Conservation (phyloP, 2,329 filamentous ascomycete genomes). For the Coleophoma crateriformis region DNA sequence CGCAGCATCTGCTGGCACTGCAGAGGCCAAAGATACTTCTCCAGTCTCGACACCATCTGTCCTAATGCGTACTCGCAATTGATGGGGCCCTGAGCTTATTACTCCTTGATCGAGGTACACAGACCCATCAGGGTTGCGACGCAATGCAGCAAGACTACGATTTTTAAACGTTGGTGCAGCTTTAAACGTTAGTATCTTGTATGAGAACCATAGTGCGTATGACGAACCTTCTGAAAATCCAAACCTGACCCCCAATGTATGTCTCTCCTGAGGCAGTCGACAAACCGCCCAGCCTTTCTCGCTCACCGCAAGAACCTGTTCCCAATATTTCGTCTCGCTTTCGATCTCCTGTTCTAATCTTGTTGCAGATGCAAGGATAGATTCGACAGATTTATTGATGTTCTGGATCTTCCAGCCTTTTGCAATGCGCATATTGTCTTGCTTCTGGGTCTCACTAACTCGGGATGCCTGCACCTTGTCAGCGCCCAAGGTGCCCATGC, state of each 20-base stretch:
- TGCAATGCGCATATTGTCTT: slow-evolving; percentile 51
- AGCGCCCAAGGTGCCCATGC: slow-evolving; percentile 68
- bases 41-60: slow-evolving; percentile 54
- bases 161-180: slow-evolving; percentile 54
- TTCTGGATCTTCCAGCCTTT: slow-evolving; percentile 75
- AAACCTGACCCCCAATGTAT: slow-evolving; percentile 79
- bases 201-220: too few relatives aligned
- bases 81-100: slow-evolving; percentile 42
- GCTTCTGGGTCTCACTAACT: slow-evolving; percentile 45
- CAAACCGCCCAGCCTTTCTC: slow-evolving; percentile 84
- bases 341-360: slow-evolving; percentile 72
- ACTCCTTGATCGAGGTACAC: slow-evolving; percentile 64
- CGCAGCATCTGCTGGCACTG: slow-evolving; percentile 49
- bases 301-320: slow-evolving; percentile 74
- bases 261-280: slow-evolving; percentile 65
- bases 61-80: slow-evolving; percentile 63
- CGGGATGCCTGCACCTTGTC: slow-evolving; percentile 59
- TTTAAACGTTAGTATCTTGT: slow-evolving; percentile 24
- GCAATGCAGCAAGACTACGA: slow-evolving; percentile 75
- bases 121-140: slow-evolving; percentile 67
- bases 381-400: slow-evolving; percentile 68
- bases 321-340: slow-evolving; percentile 83
- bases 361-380: slow-evolving; percentile 64
- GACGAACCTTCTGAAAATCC: slow-evolving; percentile 65
- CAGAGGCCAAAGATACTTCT: slow-evolving; percentile 43